Base-by-base conservation (phyloP, 345 rosid species). In the Rhodamnia argentea region DNA sequence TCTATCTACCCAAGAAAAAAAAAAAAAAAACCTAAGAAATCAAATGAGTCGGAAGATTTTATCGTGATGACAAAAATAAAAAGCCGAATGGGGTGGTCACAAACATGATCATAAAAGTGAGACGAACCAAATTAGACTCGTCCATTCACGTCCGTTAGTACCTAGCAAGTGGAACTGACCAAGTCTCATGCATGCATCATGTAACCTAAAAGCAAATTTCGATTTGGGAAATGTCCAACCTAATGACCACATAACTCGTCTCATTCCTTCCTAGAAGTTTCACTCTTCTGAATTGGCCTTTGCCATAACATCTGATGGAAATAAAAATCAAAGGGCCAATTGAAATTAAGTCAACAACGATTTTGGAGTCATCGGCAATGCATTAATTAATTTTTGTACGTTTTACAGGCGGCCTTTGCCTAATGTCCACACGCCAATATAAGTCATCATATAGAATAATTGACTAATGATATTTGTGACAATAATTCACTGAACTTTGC, bases 61-160 rank as follows among this genome's bases (percentile, higher is more conserved):
- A 55, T 27, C 13, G 11, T 14, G 8, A 27, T 0, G 20, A 29
- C 1, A 7, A 0, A 62, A 7, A 60, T 3, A 27, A 0, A 62
- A 3, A 27, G 0, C 15, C 7, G 7, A 1, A 16, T 3, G 23
- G 0, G 1, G 4, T 2, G 22, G 7, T 15, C 0, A 1, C 13
- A 29, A 62, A 62, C 14, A 29, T 0, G 6, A 16, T 64, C 12
- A 10, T 0, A 64, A 64, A 0, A 29, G 0, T 29, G 10, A 8
- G 18, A 29, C 3, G 3, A 37, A 29, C 42, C 18, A 29, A 64
- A 64, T 62, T 62, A 29, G 42, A 29, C 1, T 7, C 2, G 6
- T 29, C 51, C 51, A 11, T 12, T 16, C 0, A 2, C 11, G 3
- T 62, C 0, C 2, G 12, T 29, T 22, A 8, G 5, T 16, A 8